A percentile compares a stretch with the other conserved stretches of the same genome.
These are phyloP conservation scores for Podospora pseudoanserina DNA, from an alignment of 495 filamentous ascomycete genomes.

Conservation along the genomic window DNA sequence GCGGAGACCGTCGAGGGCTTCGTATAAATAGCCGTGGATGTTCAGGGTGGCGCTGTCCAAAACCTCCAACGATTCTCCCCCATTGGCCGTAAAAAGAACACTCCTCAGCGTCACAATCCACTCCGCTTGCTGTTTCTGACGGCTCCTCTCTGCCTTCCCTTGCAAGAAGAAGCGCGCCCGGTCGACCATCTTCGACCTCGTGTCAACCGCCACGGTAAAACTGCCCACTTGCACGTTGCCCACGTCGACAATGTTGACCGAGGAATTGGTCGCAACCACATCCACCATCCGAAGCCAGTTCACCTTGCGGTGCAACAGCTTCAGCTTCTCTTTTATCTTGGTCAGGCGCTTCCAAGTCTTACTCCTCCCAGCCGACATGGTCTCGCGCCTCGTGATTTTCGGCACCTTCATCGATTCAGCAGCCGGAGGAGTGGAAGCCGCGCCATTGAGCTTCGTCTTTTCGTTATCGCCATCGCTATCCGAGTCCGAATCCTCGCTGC, in stretches of 20 bases:
- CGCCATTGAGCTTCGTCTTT: slow-evolving; percentile 19
- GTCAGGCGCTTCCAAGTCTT: slow-evolving; percentile 76
- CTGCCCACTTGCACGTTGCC: slow-evolving; percentile 81
- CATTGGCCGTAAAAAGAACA: slow-evolving; percentile 81
- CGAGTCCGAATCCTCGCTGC: slow-evolving; percentile 21
- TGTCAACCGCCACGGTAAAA: slow-evolving; percentile 84
- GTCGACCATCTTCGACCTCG: slow-evolving; percentile 84
- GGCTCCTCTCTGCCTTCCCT: slow-evolving; percentile 60
- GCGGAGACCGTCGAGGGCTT: slow-evolving; percentile 77
- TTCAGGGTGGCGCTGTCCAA: slow-evolving; percentile 85
- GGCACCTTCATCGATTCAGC: slow-evolving; percentile 24
- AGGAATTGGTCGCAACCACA: slow-evolving; percentile 76
- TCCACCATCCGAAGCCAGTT: slow-evolving; percentile 89
- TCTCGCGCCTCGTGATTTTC: slow-evolving; percentile 21
- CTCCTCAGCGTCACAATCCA: slow-evolving; percentile 87
- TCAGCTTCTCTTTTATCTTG: slow-evolving; percentile 75
- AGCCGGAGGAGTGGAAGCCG: not conserved
- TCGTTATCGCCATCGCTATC: slow-evolving; percentile 24
- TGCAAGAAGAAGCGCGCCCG: slow-evolving; percentile 86
- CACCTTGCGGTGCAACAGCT: slow-evolving; percentile 79
- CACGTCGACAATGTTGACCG: slow-evolving; percentile 68
- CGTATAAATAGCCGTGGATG: slow-evolving; percentile 88
- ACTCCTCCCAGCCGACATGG: slow-evolving; percentile 47
- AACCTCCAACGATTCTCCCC: slow-evolving; percentile 80
- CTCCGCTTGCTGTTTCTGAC: slow-evolving; percentile 78